Base-by-base conservation (phyloP, 2,329 filamentous ascomycete species). In the Ophiosphaerella narmari region DNA sequence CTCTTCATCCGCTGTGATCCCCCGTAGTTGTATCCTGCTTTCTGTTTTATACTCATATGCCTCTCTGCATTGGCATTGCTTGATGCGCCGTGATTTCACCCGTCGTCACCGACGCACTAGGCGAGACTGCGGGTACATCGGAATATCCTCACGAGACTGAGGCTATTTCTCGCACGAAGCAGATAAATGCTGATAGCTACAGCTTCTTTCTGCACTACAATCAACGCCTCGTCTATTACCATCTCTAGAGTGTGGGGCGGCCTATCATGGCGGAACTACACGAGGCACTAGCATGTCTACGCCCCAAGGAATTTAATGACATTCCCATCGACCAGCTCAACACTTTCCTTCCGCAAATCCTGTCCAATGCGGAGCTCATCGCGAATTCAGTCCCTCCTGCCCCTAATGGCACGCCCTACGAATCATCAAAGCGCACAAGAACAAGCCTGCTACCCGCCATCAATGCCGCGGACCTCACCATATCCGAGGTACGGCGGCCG, bases 371-470 rank as follows among this genome's bases (percentile, higher is more conserved):
- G 16, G 87, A 91, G 63, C 77, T 87, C 14, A 82, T 95, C 48
- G 78, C 89, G 62, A 89, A 92, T 65, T 93, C 90, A 5, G 82
- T 96, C 1, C 91, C 91, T 3, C 79, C 80, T 9, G 74, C 80
- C 3, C 73, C 80, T 7, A 75, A 74, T 73, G 68, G 77, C 76
- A 63, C 68, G 59, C 57, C 73, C 67, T 67, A 77, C 69, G 50
- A 71, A 62, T 50, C 78, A 71, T 57, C 80, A 5, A 73, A 79
- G 9, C 84, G 85, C 35, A 78, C 85, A 14, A 79, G 83, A 57
- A 81, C 84, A 24, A 80, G 83, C 47, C 80, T 82, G 9, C 81
- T 80, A 48, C 72, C 77, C 46, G 80, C 78, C 9, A 67, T 68
- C 37, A 79, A 75, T 55, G 76, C 78, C 31, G 77, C 79, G 39